Conservation (phyloP, 2,329 filamentous ascomycete genomes). For the Dendryphion nanum region DNA sequence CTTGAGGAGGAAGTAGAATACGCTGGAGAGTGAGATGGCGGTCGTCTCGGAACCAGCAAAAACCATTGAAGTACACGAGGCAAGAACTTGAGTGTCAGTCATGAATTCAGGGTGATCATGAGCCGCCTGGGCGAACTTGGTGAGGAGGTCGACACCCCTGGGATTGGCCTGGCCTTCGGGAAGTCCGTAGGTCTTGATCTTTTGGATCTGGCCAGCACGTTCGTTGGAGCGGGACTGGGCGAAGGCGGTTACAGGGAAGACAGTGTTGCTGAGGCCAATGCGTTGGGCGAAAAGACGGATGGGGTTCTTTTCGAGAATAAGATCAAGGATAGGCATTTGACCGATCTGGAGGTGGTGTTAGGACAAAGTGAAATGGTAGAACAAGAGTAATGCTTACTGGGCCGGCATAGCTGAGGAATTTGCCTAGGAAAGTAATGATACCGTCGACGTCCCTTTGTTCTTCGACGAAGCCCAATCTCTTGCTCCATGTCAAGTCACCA, state of each 20-base stretch:
- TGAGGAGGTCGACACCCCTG: slow-evolving; percentile 59
- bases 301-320: slow-evolving; percentile 71
- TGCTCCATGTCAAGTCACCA: slow-evolving; percentile 73
- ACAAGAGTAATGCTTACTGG: slow-evolving; percentile 50
- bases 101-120: slow-evolving; percentile 69
- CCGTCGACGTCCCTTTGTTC: slow-evolving; percentile 72
- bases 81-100: slow-evolving; percentile 66
- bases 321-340: slow-evolving; percentile 71
- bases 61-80: slow-evolving; percentile 69
- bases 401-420: slow-evolving; percentile 69
- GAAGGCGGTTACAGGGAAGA: slow-evolving; percentile 72
- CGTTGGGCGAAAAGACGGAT: slow-evolving; percentile 66
- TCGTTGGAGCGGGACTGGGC: slow-evolving; percentile 66
- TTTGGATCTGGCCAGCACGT: slow-evolving; percentile 55
- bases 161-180: slow-evolving; percentile 29
- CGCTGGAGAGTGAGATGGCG: slow-evolving; percentile 67
- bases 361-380: neutral
- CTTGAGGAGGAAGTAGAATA: slow-evolving; percentile 73
- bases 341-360: slow-evolving; percentile 55
- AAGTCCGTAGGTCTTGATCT: slow-evolving; percentile 45
- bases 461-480: slow-evolving; percentile 73
- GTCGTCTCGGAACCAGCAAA: slow-evolving; percentile 79
- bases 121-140: slow-evolving; percentile 69
- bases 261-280: slow-evolving; percentile 65
- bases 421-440: slow-evolving; percentile 64